Evolutionary conservation across 495 filamentous ascomycete species (phyloP).

Genomic region (Penicillium psychrofluorescens): DNA sequence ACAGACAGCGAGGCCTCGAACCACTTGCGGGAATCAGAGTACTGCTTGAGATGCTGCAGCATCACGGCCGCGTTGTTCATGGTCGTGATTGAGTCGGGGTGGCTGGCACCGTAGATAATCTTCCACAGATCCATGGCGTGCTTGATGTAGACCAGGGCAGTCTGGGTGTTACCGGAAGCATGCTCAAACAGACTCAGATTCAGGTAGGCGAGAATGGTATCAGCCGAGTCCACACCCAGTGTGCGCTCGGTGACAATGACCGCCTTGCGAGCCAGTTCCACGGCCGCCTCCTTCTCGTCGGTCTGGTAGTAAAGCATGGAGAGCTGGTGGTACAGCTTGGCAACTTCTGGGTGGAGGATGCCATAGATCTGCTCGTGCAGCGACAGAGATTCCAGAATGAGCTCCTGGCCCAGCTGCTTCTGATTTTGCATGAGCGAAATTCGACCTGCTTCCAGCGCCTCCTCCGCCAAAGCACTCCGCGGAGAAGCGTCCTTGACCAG

Average conservation of each 20-base stretch:
- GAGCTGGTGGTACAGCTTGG: constrained; percentile 86
- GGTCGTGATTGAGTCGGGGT: constrained; percentile 97
- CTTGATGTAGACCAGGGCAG: constrained; percentile 75
- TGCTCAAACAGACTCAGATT: constrained; percentile 96
- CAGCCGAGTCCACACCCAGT: constrained; percentile 83
- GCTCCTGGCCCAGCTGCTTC: constrained; percentile 91
- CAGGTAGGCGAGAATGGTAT: constrained; percentile 90
- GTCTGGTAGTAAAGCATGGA: constrained; percentile 94
- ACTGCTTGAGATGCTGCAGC: constrained; percentile 89
- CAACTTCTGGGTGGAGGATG: constrained; percentile 93
- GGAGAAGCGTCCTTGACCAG: constrained; percentile 90
- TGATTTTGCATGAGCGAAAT: constrained; percentile 92
- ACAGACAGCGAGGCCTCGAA: constrained; percentile 87
- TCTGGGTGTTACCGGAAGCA: constrained; percentile 76
- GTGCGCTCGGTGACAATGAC: constrained; percentile 95
- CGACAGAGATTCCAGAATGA: constrained; percentile 89
- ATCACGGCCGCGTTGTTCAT: constrained; percentile 99
- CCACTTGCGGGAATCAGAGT: constrained; percentile 88
- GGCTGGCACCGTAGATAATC: constrained; percentile 85
- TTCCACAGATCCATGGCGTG: constrained; percentile 96
- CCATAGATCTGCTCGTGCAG: constrained; percentile 99
- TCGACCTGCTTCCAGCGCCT: constrained; percentile 89
- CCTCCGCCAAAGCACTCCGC: constrained; percentile 82
- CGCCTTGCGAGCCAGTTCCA: constrained; percentile 92
- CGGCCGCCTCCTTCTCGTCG: constrained; percentile 89